These are phyloP conservation scores for Pelargonium cotyledonis DNA, from an alignment of 441 rosid genomes.

Conservation along the genomic window DNA sequence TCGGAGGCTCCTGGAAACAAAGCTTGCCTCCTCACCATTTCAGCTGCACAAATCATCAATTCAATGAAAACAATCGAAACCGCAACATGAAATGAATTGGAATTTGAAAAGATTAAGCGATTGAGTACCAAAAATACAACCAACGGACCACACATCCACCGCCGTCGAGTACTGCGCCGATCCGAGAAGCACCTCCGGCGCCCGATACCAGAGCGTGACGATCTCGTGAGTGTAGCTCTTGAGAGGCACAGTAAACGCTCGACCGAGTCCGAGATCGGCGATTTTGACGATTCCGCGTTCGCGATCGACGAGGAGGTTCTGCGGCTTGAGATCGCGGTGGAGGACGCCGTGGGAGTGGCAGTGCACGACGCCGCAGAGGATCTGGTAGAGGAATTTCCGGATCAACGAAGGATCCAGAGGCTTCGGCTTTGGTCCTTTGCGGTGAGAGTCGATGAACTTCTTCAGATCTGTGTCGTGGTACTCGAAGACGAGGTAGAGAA, in stretches of 20 bases:
- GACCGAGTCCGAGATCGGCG: constrained; percentile 88
- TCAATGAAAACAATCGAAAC: background rate
- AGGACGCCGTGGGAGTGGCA: constrained; percentile 95
- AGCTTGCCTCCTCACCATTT: constrained; percentile 85
- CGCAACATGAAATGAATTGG: no score
- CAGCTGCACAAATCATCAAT: constrained; percentile 37
- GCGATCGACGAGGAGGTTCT: constrained; percentile 78
- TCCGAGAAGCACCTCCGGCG: constrained; percentile 92
- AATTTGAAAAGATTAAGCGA: background rate
- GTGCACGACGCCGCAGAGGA: constrained; percentile 88
- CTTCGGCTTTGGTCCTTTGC: constrained; percentile 66
- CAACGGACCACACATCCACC: constrained; percentile 96
- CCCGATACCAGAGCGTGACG: constrained; percentile 89
- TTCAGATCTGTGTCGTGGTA: constrained; percentile 91
- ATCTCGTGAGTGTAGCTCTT: constrained; percentile 93
- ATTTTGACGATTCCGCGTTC: constrained; percentile 79
- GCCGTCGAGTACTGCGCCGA: constrained; percentile 79
- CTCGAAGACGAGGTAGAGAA: constrained; percentile 82
- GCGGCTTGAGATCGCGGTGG: constrained; percentile 93
- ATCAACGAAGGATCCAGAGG: constrained; percentile 49
- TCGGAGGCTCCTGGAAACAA: constrained; percentile 92
- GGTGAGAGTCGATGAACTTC: constrained; percentile 73
- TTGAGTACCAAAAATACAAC: constrained; percentile 71
- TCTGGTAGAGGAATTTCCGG: constrained; percentile 74
- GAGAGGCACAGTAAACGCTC: constrained; percentile 86